These are phyloP conservation scores for Globisporangium megalacanthum DNA, from an alignment of 352 stramenopile species.

Conservation along the genomic window DNA sequence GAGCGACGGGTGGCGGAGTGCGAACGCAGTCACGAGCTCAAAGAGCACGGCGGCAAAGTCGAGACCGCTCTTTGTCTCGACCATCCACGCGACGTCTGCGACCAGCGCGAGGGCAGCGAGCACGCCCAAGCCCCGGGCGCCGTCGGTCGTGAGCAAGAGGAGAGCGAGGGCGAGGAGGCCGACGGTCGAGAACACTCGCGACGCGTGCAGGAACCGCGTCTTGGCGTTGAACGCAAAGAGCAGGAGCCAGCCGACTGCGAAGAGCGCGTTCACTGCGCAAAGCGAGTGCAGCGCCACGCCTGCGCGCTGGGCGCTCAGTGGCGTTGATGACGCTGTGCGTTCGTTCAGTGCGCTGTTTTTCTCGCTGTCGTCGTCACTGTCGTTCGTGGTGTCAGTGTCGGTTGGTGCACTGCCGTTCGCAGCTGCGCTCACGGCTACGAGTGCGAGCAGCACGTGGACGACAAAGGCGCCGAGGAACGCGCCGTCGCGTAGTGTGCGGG, in stretches of 20 bases:
- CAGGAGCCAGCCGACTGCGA: slow-evolving; percentile 60
- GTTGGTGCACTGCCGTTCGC: background rate
- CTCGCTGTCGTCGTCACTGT: background rate
- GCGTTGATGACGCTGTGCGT: slow-evolving; percentile 37
- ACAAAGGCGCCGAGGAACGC: slow-evolving; percentile 43
- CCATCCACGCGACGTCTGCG: slow-evolving; percentile 65
- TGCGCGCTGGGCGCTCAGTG: too few relatives aligned
- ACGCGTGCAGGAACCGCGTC: slow-evolving; percentile 63
- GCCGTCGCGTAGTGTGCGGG: slow-evolving; percentile 57
- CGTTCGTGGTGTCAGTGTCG: background rate
- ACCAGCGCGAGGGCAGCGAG: slow-evolving; percentile 31
- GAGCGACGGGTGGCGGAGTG: slow-evolving; percentile 52
- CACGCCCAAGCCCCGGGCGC: slow-evolving; percentile 44
- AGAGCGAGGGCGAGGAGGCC: slow-evolving; percentile 45
- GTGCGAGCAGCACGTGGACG: slow-evolving; percentile 44
- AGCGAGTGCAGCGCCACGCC: slow-evolving; percentile 55
- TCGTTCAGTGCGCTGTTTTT: background rate
- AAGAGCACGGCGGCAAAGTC: slow-evolving; percentile 85
- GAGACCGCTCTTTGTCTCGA: slow-evolving; percentile 52
- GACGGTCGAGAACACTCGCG: slow-evolving; percentile 55
- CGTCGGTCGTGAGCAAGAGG: slow-evolving; percentile 47
- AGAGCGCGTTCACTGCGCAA: slow-evolving; percentile 66
- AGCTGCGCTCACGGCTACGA: slow-evolving; percentile 27
- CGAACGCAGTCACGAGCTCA: slow-evolving; percentile 70
- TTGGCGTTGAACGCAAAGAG: slow-evolving; percentile 75